Evolutionary conservation across 768 basidiomycete genomes (phyloP), one percentile per base, ranked within the genome.

Genomic region (Tricholoma furcatifolium): DNA sequence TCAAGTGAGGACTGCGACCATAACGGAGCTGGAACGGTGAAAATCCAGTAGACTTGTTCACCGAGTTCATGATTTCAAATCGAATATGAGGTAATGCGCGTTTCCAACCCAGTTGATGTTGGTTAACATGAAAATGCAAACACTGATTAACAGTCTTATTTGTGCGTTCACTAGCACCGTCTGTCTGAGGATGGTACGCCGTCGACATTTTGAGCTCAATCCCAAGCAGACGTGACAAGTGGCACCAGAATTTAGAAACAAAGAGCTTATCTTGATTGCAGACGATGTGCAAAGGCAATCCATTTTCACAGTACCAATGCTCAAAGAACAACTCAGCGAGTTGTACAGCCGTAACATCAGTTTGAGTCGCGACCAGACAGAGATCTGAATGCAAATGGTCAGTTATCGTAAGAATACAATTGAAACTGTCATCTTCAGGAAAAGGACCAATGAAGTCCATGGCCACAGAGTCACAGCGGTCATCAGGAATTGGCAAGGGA

Each of bases 261-360:
- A 67, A 76, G 17, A 61, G 53, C 40, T 65, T 58, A 57, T 71
- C 57, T 1, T n/a, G 14, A 21, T 36, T 17, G 9, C 27, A 50
- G 1, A 50, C 31, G n/a, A 50, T 41, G n/a, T 51, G 65, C 21
- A 41, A 58, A 56, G 65, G 71, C 0, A 75, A 36, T 0, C 75
- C 71, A 56, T 72, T 70, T 36, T 71, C 58, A 41, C 67, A 69
- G 51, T 68, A 72, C 67, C 65, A 69, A 15, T 68, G 32, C 9
- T 67, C 51, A 34, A 70, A 70, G 18, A 70, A 63, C 0, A 66
- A 12, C 0, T 31, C 42, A 0, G 67, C 69, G 0, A 65, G 18
- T 0, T 64, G 47, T 7, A 46, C 44, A 0, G 69, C 65, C 0
- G 60, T 55, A 11, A 58, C 43, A 21, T 56, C 48, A 0, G 52